These are phyloP conservation scores for Alternaria alternata DNA, from an alignment of 2,329 filamentous ascomycete species.

Conservation along the genomic window DNA sequence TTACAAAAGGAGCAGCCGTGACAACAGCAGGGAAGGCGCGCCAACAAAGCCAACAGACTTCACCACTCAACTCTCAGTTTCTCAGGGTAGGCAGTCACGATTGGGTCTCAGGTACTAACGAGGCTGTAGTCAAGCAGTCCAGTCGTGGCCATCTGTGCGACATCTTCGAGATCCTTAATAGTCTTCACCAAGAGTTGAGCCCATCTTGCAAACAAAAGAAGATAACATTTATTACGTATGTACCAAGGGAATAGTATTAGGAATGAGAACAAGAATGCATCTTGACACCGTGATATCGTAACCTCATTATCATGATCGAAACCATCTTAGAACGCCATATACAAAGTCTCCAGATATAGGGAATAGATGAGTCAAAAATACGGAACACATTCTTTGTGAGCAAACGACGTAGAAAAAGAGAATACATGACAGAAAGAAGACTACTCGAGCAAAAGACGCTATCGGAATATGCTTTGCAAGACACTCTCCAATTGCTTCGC, in stretches of 20 bases:
- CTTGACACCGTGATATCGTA: constrained; percentile 3
- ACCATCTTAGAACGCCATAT: neutral
- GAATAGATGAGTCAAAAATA: neutral
- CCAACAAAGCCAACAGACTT: neutral
- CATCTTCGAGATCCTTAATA: neutral
- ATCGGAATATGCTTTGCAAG: constrained; percentile 40
- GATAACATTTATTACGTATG: neutral
- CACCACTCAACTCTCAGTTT: neutral
- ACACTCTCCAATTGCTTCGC: constrained; percentile 48
- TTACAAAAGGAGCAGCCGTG: constrained; percentile 6
- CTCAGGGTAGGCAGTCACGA: neutral
- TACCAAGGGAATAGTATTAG: neutral
- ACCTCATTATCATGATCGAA: constrained; percentile 2
- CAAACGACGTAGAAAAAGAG: neutral
- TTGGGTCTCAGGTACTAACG: neutral
- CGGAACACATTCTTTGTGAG: neutral
- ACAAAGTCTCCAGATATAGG: neutral
- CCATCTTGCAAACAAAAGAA: neutral
- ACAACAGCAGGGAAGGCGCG: constrained; percentile 1
- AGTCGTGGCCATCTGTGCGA: neutral
- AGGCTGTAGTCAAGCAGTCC: neutral
- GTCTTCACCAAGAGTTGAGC: neutral
- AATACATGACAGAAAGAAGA: constrained; percentile 1
- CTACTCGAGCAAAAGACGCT: constrained; percentile 15
- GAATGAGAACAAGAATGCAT: neutral